Evolutionary conservation across 768 basidiomycete species (phyloP), one percentile per base, ranked within the genome.

Genomic region (Kwoniella dejecticola): DNA sequence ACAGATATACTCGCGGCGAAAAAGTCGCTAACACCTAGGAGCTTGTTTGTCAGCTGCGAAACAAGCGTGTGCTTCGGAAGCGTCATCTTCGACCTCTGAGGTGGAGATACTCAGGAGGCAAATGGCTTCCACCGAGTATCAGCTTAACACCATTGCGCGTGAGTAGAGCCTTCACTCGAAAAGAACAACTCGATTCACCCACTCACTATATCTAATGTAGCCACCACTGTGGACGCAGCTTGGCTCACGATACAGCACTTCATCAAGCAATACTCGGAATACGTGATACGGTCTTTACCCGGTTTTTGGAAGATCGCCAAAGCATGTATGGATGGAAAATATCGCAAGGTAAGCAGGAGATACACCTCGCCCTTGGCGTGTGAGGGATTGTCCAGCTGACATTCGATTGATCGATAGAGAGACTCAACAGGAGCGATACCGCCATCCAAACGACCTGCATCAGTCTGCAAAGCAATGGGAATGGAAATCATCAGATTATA

Each of bases 281-380:
- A 85, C 40, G 84, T 97, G 77, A 78, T 93, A 12, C 82, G 87
- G n/a, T 84, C 88, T 1, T 83, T 99, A 23, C 93, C 95, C 13
- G 90, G 85, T 70, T 97, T 97, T 80, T 95, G 92, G 91, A 89
- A 87, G 74, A 89, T 99, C 48, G 88, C 90, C 1, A 90, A 86
- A 77, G 86, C 85, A 23, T 95, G 93, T 73, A 86, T 94, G 81
- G 93, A 96, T 42, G 95, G 96, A 4, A 92, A 90, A 77, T 93
- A 89, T 76, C 88, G 87, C 77, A 91, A 88, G 84, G 93, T 93
- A 55, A 57, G 80, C 52, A 41, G 19, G 7, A 30, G 7, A n/a
- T 42, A 42, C n/a, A n/a, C n/a, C n/a, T n/a, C n/a, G n/a, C n/a
- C n/a, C 17, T 19, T 42, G 33, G 33, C 10, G 5, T 42, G 5